Evolutionary conservation across 1,284 basidiomycete species (phyloP).

Genomic region (Apiotrichum domesticum): DNA sequence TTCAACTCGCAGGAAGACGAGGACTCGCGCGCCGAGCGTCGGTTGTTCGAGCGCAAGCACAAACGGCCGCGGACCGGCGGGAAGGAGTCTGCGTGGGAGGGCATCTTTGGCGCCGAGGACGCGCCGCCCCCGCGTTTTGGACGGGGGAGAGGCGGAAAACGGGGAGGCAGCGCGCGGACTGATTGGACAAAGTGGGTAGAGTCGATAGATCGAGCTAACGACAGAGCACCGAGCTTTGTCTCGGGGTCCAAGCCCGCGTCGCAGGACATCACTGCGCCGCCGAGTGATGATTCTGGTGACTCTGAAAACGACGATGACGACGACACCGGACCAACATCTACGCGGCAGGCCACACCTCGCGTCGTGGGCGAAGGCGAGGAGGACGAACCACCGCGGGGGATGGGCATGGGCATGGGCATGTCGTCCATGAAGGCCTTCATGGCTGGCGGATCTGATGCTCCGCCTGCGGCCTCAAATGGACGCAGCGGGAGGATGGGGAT

Average conservation of each 20-base stretch:
- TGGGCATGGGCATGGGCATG: constrained; percentile 49
- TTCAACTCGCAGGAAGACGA: constrained; percentile 56
- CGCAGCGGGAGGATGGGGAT: not conserved
- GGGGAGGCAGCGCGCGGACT: constrained; percentile 53
- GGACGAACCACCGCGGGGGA: constrained; percentile 47
- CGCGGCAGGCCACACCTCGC: constrained; percentile 24
- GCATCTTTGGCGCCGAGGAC: constrained; percentile 58
- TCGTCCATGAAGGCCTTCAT: constrained; percentile 15
- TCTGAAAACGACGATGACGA: constrained; percentile 9
- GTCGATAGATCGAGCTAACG: not conserved
- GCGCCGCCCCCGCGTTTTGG: constrained; percentile 40
- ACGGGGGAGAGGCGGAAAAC: constrained; percentile 13
- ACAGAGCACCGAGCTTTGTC: constrained; percentile 61
- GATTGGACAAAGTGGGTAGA: constrained; percentile 56
- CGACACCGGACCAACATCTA: not conserved
- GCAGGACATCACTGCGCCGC: constrained; percentile 16
- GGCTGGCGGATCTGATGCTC: not conserved
- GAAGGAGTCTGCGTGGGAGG: constrained; percentile 73
- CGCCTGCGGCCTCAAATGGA: not conserved
- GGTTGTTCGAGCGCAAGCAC: constrained; percentile 73
- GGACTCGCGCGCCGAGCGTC: constrained; percentile 67
- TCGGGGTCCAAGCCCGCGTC: not conserved
- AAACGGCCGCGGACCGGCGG: constrained; percentile 57
- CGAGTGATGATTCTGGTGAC: constrained; percentile 6
- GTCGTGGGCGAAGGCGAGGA: constrained; percentile 17